A percentile compares a stretch with the other conserved stretches of the same genome.
phyloP scores from a whole-genome alignment of 1,139 yeast genomes.

The Geotrichum phurueaensis region DNA sequence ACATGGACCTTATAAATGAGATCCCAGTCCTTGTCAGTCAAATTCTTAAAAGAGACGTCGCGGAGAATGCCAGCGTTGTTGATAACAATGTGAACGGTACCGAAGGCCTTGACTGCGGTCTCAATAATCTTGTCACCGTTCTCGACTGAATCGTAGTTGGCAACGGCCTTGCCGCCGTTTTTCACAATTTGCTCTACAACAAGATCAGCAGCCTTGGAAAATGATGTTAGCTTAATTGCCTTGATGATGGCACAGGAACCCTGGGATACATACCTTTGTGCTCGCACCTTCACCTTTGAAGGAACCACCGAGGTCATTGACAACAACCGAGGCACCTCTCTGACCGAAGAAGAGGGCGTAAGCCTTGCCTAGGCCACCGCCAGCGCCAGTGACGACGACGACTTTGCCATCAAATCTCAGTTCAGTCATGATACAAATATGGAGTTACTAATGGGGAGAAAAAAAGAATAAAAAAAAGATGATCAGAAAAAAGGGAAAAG shows the following conservation, averaged over 20 bases:
- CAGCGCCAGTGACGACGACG: conserved; percentile 92
- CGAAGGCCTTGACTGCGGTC: conserved; percentile 81
- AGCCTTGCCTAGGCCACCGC: conserved; percentile 90
- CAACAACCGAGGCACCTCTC: conserved; percentile 93
- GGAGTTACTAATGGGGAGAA: background rate
- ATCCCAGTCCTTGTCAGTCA: conserved; percentile 74
- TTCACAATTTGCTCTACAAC: conserved; percentile 78
- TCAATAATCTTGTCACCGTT: conserved; percentile 78
- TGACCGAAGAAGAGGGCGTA: conserved; percentile 84
- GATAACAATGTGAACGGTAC: conserved; percentile 81
- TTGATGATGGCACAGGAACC: background rate
- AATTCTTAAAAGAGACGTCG: conserved; percentile 59
- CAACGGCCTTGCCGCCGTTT: conserved; percentile 82
- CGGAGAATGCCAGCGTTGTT: conserved; percentile 95
- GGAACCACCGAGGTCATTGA: conserved; percentile 86
- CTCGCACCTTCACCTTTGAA: conserved; percentile 51
- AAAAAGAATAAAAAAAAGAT: background rate
- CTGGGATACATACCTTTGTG: conserved; percentile 14
- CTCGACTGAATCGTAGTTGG: conserved; percentile 90
- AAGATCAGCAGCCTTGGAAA: conserved; percentile 65
- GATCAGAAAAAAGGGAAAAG: too few species aligned
- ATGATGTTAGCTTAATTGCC: background rate
- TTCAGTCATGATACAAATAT: background rate
- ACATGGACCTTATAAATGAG: conserved; percentile 82
- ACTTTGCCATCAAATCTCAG: conserved; percentile 68